Percentiles rank a stretch among this genome's conserved stretches.
Evolutionary conservation across 2,329 filamentous ascomycete species (phyloP).

Genomic region (Neonectria punicea): DNA sequence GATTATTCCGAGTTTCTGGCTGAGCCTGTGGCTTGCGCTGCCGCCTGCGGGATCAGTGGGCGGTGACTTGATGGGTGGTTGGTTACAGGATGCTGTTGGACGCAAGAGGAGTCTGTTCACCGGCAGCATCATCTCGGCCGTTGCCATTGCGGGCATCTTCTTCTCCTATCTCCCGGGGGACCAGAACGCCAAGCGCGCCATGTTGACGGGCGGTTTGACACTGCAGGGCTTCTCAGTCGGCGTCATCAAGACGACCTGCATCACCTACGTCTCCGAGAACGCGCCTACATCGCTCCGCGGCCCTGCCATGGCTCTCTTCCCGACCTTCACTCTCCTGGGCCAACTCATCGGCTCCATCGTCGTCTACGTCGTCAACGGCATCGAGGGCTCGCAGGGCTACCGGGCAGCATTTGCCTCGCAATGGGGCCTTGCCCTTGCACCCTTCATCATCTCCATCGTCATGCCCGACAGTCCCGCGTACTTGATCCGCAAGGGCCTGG

Average conservation of each 20-base stretch:
- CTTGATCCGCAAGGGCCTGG: slow-evolving; percentile 33
- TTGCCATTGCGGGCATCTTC: slow-evolving; percentile 41
- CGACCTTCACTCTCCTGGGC: slow-evolving; percentile 39
- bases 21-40: slow-evolving; percentile 41
- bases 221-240: slow-evolving; percentile 42
- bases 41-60: slow-evolving; percentile 37
- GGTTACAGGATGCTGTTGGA: slow-evolving; percentile 41
- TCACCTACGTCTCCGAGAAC: slow-evolving; percentile 53
- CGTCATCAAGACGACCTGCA: slow-evolving; percentile 35
- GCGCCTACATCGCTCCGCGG: slow-evolving; percentile 40
- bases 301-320: slow-evolving; percentile 41
- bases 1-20: slow-evolving; percentile 41
- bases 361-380: slow-evolving; percentile 33
- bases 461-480: slow-evolving; percentile 43
- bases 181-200: slow-evolving; percentile 27
- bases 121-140: slow-evolving; percentile 37
- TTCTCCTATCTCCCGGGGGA: slow-evolving; percentile 34
- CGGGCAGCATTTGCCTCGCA: slow-evolving; percentile 40
- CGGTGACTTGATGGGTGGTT: slow-evolving; percentile 40
- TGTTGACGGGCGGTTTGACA: slow-evolving; percentile 39
- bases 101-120: slow-evolving; percentile 36
- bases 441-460: slow-evolving; percentile 36
- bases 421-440: slow-evolving; percentile 33
- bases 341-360: slow-evolving; percentile 42
- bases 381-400: slow-evolving; percentile 29